phyloP scores from a whole-genome alignment of 1,284 basidiomycete species.

The Fomitopsis betulina region DNA sequence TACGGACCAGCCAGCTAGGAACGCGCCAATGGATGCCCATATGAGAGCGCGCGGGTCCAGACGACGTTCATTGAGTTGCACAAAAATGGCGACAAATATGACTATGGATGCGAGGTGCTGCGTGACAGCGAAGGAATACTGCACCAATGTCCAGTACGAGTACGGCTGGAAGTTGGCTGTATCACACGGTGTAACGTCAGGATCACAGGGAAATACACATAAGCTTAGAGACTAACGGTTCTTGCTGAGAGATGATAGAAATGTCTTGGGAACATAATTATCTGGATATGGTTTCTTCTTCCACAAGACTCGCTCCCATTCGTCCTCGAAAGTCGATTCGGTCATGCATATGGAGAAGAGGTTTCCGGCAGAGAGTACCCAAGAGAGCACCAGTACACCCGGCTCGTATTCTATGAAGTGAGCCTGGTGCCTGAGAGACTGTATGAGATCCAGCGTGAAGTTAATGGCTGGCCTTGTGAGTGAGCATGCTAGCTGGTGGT shows the following conservation, averaged over 20 bases:
- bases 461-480: not conserved
- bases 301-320: slow-evolving; percentile 88
- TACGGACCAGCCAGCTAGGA: slow-evolving; percentile 53
- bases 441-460: not conserved
- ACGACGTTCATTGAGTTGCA: slow-evolving; percentile 57
- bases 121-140: slow-evolving; percentile 75
- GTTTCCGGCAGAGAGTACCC: not conserved
- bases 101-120: slow-evolving; percentile 82
- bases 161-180: slow-evolving; percentile 75
- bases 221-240: slow-evolving; percentile 59
- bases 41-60: slow-evolving; percentile 71
- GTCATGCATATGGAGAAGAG: slow-evolving; percentile 20
- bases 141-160: slow-evolving; percentile 69
- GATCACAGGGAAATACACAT: not conserved
- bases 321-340: slow-evolving; percentile 48
- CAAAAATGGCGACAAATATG: slow-evolving; percentile 80
- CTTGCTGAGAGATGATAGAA: slow-evolving; percentile 72
- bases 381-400: not conserved
- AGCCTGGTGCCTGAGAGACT: too few species aligned
- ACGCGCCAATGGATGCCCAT: slow-evolving; percentile 58
- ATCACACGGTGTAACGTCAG: slow-evolving; percentile 19
- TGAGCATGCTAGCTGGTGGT: not conserved
- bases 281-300: slow-evolving; percentile 74
- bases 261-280: slow-evolving; percentile 79
- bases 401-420: not conserved